These are phyloP conservation scores for Blastomyces percursus DNA, from an alignment of 2,329 filamentous ascomycete genomes.

Conservation along the genomic window DNA sequence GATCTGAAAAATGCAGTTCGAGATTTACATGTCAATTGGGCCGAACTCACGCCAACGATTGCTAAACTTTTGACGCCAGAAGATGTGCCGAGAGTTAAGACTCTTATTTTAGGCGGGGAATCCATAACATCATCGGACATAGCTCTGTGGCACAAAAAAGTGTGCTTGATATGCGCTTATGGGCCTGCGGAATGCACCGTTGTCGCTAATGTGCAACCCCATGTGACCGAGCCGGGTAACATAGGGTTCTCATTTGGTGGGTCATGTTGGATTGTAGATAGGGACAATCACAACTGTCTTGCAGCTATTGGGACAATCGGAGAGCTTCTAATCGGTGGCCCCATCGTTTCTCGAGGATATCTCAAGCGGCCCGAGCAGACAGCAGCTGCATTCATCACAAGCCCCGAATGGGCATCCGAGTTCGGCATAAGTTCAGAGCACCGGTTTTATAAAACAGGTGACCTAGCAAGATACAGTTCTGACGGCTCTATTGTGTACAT, in stretches of 20 bases:
- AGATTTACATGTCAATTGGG: constrained; percentile 27
- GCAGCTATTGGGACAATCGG: constrained; percentile 29
- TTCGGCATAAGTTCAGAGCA: background rate
- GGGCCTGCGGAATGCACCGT: constrained; percentile 13
- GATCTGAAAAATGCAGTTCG: constrained; percentile 17
- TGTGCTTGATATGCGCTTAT: constrained; percentile 30
- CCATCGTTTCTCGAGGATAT: constrained; percentile 29
- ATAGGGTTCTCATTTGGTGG: constrained; percentile 11
- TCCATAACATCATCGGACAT: constrained; percentile 21
- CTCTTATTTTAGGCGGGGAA: constrained; percentile 28
- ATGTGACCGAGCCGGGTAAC: constrained; percentile 8
- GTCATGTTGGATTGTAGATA: constrained; percentile 19
- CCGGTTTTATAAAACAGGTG: constrained; percentile 19
- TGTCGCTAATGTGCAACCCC: background rate
- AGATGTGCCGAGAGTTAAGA: constrained; percentile 26
- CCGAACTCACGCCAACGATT: constrained; percentile 46
- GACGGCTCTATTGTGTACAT: constrained; percentile 17
- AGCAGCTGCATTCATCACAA: constrained; percentile 14
- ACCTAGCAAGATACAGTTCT: constrained; percentile 18
- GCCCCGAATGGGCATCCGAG: constrained; percentile 14
- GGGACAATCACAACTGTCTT: constrained; percentile 13
- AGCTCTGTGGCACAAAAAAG: constrained; percentile 19
- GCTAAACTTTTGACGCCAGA: constrained; percentile 30
- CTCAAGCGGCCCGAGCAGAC: constrained; percentile 18
- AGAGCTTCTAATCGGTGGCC: constrained; percentile 33